Evolutionary conservation across 2,329 filamentous ascomycete genomes (phyloP), one percentile per base, ranked within the genome.

Genomic region (Fusarium proliferatum): DNA sequence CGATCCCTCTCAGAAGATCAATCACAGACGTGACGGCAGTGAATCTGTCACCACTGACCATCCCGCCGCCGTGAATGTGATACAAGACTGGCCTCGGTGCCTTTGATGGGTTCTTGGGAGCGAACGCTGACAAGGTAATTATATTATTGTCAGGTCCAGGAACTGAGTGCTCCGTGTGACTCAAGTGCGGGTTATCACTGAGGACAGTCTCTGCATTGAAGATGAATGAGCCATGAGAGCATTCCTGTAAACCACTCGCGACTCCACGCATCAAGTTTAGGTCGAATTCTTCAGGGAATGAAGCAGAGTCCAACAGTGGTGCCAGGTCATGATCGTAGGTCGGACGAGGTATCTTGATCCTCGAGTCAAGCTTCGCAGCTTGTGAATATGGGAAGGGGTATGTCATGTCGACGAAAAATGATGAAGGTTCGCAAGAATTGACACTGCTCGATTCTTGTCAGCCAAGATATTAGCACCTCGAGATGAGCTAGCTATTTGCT

Each of bases 331-430:
- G 7, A 9, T 65, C 46, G 2, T 65, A 65, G n/a, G 23, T 13
- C 0, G 62, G 60, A 3, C 62, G 62, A 46, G 46, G 60, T n/a
- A 56, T 45, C 8, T 64, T 51, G 9, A 64, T 65, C 41, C 62
- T 23, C 19, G 26, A 4, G 46, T 65, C 62, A 41, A 65, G 62
- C 60, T 56, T 46, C 3, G 41, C 33, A 5, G 62, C 62, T 64
- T 64, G 34, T 15, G 62, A 65, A 10, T 65, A 65, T 11, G 62
- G 62, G 33, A 64, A 26, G 0, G 60, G 60, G 28, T 65, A 65
- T 11, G 23, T 7, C 60, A 65, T 65, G 2, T 2, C 2, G 16
- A 43, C 8, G 16, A 19, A 7, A 9, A 4, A 17, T 19, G 5
- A 13, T 19, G 5, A 11, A 4, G 0, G 11, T 2, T 4, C 13